A percentile compares a stretch with the other conserved stretches of the same genome.
Evolutionary conservation across 2,329 filamentous ascomycete genomes (phyloP).

Genomic region (Lecanicillium sp.): DNA sequence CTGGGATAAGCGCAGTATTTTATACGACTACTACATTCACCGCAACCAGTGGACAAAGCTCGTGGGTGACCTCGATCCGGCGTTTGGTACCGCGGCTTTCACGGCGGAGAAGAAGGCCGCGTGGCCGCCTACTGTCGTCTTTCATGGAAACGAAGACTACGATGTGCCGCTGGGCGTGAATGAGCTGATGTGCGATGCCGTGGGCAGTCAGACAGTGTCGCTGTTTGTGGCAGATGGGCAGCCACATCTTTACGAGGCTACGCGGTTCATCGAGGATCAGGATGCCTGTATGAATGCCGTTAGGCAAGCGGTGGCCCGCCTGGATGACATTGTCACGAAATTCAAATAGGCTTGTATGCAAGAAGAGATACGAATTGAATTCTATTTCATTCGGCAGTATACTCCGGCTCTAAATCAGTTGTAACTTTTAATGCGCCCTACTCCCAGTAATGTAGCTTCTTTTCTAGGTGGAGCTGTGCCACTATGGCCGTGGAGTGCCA

Average conservation of each 20-base stretch:
- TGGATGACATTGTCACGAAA: constrained; percentile 15
- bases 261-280: constrained; percentile 21
- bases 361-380: too few relatives aligned
- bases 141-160: constrained; percentile 22
- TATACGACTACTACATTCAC: constrained; percentile 26
- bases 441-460: too few relatives aligned
- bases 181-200: constrained; percentile 15
- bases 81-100: constrained; percentile 20
- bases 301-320: constrained; percentile 13
- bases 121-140: constrained; percentile 26
- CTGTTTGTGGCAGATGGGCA: constrained; percentile 18
- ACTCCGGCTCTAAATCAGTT: too few relatives aligned
- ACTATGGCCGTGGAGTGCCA: not conserved
- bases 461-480: too few relatives aligned
- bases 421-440: too few relatives aligned
- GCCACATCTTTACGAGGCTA: constrained; percentile 21
- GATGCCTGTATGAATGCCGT: constrained; percentile 19
- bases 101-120: constrained; percentile 8
- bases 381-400: too few relatives aligned
- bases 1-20: constrained; percentile 11
- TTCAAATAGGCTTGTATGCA: too few relatives aligned
- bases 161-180: constrained; percentile 21
- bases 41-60: constrained; percentile 20
- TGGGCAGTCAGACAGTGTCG: constrained; percentile 18
- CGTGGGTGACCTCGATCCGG: constrained; percentile 20